Percentiles rank a stretch among this genome's conserved stretches.
Evolutionary conservation across 148 eudicot species (phyloP).

Genomic region (Arctostaphylos glauca): DNA sequence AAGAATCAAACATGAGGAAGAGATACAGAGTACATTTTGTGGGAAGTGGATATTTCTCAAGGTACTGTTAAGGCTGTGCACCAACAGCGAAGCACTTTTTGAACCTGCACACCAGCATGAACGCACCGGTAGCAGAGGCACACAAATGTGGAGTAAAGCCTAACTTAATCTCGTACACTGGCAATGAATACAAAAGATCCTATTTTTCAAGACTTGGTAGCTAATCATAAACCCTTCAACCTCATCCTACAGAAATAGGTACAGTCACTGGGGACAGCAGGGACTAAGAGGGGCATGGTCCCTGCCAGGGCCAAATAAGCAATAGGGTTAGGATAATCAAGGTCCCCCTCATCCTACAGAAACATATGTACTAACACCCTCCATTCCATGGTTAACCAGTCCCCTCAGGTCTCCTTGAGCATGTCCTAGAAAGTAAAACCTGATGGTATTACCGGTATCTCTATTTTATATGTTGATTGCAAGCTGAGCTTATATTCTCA

Average conservation of each 20-base stretch:
- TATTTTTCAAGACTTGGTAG: not conserved
- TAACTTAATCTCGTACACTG: not conserved
- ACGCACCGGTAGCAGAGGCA: not conserved
- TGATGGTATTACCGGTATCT: too few species aligned
- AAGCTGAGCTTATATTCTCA: too few species aligned
- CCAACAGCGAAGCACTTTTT: not conserved
- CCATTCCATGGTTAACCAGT: too few species aligned
- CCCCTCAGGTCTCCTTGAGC: too few species aligned
- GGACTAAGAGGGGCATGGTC: too few species aligned
- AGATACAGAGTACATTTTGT: not conserved
- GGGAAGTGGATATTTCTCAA: not conserved
- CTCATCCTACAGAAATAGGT: not conserved
- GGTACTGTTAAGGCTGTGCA: not conserved
- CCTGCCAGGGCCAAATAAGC: too few species aligned
- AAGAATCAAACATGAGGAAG: not conserved
- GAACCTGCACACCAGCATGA: conserved; percentile 3
- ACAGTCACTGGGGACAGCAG: not conserved
- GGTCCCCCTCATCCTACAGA: too few species aligned
- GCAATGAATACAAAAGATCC: not conserved
- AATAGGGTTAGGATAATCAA: too few species aligned
- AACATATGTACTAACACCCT: too few species aligned
- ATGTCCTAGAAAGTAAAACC: too few species aligned
- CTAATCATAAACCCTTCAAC: not conserved
- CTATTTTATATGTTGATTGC: too few species aligned
- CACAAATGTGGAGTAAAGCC: not conserved